Base-by-base conservation (phyloP, 2,329 filamentous ascomycete genomes). In the Diaporthe ilicicola region DNA sequence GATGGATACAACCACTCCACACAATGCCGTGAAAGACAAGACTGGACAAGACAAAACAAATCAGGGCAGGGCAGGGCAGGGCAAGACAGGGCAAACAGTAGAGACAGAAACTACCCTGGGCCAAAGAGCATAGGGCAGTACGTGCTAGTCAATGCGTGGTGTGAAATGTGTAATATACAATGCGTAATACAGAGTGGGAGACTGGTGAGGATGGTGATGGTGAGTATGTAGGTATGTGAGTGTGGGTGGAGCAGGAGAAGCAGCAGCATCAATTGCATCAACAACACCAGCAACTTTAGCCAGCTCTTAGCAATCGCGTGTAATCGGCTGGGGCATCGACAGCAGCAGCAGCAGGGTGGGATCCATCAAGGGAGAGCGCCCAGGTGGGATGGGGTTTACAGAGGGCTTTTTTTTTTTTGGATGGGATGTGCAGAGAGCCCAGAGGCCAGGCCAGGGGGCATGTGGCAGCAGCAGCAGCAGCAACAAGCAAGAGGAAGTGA, bases 341-440 rank as follows among this genome's bases (percentile, higher is more conserved):
- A 9, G 9, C 9, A 5, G 32, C 32, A 34, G 42, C 39, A 34
- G 27, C 59, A 62, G 59, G 59, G 59, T 62, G 42, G 59, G 59
- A 62, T 62, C 59, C 59, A 62, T 62, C 59, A 22, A 48, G 59
- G 34, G 42, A 62, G 6, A 32, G 6, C 37, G 37, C 8, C 59
- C 59, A 62, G 59, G 59, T 48, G 59, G 42, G 59, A 48, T 62
- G 44, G 59, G 59, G 27, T 42, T 48, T 48, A 34, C 59, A 24
- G 29, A 46, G 39, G 32, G 54, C 32, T 62, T 27, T 9, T 34
- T n/a, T n/a, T n/a, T n/a, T n/a, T n/a, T n/a, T n/a, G n/a, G 32
- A 34, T 34, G 32, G 42, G 59, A 62, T 32, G 27, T 44, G 56
- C 56, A 62, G 50, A 29, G 22, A 32, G 39, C 55, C 55, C 55